Evolutionary conservation across 202 grass and related monocot genomes (phyloP), one percentile per base, ranked within the genome.

Genomic region (Eragrostis tef): DNA sequence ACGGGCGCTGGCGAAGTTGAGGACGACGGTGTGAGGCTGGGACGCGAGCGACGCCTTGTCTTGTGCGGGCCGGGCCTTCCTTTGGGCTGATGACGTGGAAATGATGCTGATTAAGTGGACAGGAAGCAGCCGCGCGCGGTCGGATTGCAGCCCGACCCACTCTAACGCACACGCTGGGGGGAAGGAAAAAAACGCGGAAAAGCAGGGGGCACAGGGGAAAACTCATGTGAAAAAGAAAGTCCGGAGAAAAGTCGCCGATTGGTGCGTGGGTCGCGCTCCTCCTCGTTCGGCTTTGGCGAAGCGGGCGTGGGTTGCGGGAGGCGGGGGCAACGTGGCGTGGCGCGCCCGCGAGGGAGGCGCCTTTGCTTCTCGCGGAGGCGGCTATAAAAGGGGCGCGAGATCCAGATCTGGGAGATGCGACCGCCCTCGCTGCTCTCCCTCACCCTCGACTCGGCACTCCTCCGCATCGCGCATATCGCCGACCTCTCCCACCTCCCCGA

Each of bases 361-460:
- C 63, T 85, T 77, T 72, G 75, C 80, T 74, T 79, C 12, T 17
- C 14, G 41, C 39, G 84, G 51, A 65, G 43, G 66, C n/a, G n/a
- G 46, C 11, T 77, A 88, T 87, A 85, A 74, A 82, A 57, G 15
- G 17, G 3, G 14, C n/a, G 45, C 74, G 75, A 83, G 88, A 87
- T 90, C 88, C 84, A 90, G 88, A 90, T 90, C 84, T 83, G 88
- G 24, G 65, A 45, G 87, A 92, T 92, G 94, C 94, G 79, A 77
- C 85, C 88, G 9, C 96, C 88, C 29, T 85, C 88, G 25, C 92
- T 98, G 76, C 88, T 98, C 62, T 88, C 96, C 75, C 96, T 99
- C 79, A 79, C 92, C 82, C 78, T 93, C 82, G 90, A 95, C 83
- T 85, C 89, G 17, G 96, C 93, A 45, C 77, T 91, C 80, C 83